Percentiles rank a stretch among this genome's conserved stretches.
Conservation (phyloP, 768 basidiomycete genomes). For the Suillus lakei region DNA sequence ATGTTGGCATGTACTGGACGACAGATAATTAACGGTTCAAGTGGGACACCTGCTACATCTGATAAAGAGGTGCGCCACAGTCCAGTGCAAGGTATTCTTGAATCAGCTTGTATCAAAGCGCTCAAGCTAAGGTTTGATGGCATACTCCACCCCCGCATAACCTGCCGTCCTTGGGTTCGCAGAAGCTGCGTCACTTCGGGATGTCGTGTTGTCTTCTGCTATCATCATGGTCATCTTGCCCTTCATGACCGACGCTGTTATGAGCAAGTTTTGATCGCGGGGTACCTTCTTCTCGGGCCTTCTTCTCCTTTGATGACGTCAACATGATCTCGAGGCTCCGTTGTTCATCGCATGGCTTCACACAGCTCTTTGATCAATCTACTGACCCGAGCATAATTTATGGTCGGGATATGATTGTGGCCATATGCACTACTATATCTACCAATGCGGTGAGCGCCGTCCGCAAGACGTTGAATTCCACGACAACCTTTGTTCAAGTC, state of each 20-base stretch:
- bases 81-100: not conserved
- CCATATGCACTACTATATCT: not conserved
- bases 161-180: not conserved
- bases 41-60: not conserved
- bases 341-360: not conserved
- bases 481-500: no score
- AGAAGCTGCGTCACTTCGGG: not conserved
- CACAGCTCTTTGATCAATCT: not conserved
- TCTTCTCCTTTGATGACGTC: not conserved
- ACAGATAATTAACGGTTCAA: not conserved
- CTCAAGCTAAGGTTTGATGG: constrained; percentile 2
- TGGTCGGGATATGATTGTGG: not conserved
- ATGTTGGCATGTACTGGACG: not conserved
- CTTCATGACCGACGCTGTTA: not conserved
- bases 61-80: not conserved
- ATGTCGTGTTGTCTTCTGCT: not conserved
- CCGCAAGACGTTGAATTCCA: not conserved
- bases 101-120: not conserved
- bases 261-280: not conserved
- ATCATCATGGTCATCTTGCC: not conserved
- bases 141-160: not conserved
- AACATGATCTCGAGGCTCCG: not conserved
- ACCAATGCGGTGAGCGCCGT: not conserved
- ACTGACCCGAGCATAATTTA: not conserved
- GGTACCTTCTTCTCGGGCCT: not conserved